A percentile compares a stretch with the other conserved stretches of the same genome.
Evolutionary conservation across 192 early-diverging fungal species (phyloP).

Genomic region (Thamnidium elegans): DNA sequence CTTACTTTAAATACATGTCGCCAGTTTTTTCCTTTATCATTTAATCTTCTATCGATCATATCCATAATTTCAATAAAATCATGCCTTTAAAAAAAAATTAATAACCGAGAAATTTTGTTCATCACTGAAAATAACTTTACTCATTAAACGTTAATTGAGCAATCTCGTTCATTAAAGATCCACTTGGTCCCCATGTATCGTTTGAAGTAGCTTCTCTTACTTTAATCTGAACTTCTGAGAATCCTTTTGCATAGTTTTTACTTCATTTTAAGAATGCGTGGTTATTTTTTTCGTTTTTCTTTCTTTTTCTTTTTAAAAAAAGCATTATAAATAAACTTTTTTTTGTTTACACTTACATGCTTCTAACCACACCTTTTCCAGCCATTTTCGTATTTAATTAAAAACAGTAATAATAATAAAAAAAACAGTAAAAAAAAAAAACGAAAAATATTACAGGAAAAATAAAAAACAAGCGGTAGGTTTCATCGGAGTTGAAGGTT

Average conservation of each 20-base stretch:
- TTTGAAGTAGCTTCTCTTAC: constrained; percentile 82
- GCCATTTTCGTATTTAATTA: constrained; percentile 17
- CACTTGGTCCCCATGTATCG: constrained; percentile 74
- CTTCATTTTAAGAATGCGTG: no score
- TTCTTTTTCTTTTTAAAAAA: no score
- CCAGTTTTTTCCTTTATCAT: constrained; percentile 98
- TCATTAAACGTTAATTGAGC: constrained; percentile 79
- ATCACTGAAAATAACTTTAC: constrained; percentile 42
- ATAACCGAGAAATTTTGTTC: neutral
- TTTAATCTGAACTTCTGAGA: constrained; percentile 90
- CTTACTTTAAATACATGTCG: constrained; percentile 95
- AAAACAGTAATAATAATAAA: constrained; percentile 3
- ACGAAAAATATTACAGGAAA: neutral
- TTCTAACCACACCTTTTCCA: constrained; percentile 31
- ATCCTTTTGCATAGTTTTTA: constrained; percentile 90
- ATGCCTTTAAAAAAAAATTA: constrained; percentile 47
- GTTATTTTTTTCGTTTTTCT: constrained; percentile 2
- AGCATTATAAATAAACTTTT: constrained; percentile 40
- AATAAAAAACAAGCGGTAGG: no score
- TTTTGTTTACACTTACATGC: constrained; percentile 30
- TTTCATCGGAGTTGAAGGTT: no score
- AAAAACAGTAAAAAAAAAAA: constrained; percentile 11
- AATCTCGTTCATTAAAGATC: constrained; percentile 79
- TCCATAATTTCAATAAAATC: constrained; percentile 97
- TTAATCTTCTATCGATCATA: constrained; percentile 95